These are phyloP conservation scores for Saposhnikovia divaricata DNA, from an alignment of 129 eudicot species.

Conservation along the genomic window DNA sequence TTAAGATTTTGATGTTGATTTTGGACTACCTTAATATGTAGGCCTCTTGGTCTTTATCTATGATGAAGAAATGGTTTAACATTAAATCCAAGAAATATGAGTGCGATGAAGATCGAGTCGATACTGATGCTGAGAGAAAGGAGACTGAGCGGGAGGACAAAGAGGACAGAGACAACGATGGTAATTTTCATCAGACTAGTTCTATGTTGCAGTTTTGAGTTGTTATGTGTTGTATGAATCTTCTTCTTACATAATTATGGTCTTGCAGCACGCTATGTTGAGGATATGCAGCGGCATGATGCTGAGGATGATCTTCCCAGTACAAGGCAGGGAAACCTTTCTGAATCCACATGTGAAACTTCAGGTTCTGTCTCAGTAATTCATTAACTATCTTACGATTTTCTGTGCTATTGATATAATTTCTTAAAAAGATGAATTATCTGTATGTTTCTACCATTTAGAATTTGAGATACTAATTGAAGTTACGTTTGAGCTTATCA, in stretches of 20 bases:
- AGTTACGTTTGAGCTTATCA: slow-evolving; percentile 11
- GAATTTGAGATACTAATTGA: neutral
- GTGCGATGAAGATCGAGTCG: slow-evolving; percentile 91
- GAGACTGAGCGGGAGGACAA: slow-evolving; percentile 77
- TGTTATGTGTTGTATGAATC: neutral
- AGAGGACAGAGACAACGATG: slow-evolving; percentile 30
- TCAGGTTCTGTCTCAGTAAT: slow-evolving; percentile 19
- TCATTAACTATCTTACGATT: neutral
- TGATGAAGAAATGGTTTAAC: slow-evolving; percentile 98
- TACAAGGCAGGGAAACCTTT: slow-evolving; percentile 33
- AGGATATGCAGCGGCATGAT: slow-evolving; percentile 29
- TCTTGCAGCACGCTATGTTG: slow-evolving; percentile 40
- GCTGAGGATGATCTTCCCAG: slow-evolving; percentile 36
- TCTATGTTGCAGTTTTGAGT: neutral
- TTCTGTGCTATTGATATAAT: neutral
- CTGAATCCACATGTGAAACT: slow-evolving; percentile 39
- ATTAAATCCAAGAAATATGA: slow-evolving; percentile 64
- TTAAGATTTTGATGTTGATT: slow-evolving; percentile 5
- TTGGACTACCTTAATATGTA: slow-evolving; percentile 19
- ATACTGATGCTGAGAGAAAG: slow-evolving; percentile 66
- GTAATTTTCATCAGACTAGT: slow-evolving; percentile 19
- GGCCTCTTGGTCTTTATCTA: slow-evolving; percentile 92
- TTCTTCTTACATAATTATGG: neutral
- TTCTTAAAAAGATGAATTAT: neutral
- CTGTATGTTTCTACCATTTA: no score